Evolutionary conservation across 768 basidiomycete species (phyloP).

Genomic region (Filobasidium floriforme): DNA sequence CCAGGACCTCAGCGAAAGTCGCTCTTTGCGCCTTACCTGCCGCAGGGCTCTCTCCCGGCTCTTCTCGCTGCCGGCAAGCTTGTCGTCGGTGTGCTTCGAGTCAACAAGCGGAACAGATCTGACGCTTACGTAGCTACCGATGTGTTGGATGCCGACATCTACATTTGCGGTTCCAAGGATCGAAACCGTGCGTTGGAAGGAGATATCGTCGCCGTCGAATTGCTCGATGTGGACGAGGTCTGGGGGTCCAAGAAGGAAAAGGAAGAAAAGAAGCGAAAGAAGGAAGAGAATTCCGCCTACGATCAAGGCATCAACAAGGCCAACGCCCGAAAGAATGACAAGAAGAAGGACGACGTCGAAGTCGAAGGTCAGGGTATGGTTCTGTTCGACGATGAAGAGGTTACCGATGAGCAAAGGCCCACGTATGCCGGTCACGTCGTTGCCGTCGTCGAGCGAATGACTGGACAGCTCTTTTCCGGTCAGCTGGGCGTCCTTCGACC

Average conservation of each 20-base stretch:
- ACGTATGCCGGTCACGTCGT: slow-evolving; percentile 98
- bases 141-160: slow-evolving; percentile 96
- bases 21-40: slow-evolving; percentile 94
- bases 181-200: slow-evolving; percentile 97
- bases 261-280: slow-evolving; percentile 99
- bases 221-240: slow-evolving; percentile 95
- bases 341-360: slow-evolving; percentile 99
- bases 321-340: slow-evolving; percentile 67
- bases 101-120: slow-evolving; percentile 96
- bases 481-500: slow-evolving; percentile 90
- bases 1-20: slow-evolving; percentile 90
- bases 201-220: slow-evolving; percentile 91
- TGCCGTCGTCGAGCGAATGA: slow-evolving; percentile 97
- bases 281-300: slow-evolving; percentile 96
- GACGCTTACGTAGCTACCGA: slow-evolving; percentile 98
- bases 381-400: slow-evolving; percentile 98
- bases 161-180: slow-evolving; percentile 97
- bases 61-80: slow-evolving; percentile 93
- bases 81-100: slow-evolving; percentile 91
- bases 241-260: slow-evolving; percentile 97
- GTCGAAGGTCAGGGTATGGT: slow-evolving; percentile 96
- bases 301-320: slow-evolving; percentile 59
- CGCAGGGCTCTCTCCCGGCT: slow-evolving; percentile 92
- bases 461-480: slow-evolving; percentile 95
- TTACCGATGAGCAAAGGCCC: slow-evolving; percentile 95